Base-by-base conservation (phyloP, 2,329 filamentous ascomycete species). In the Helotiales sp. region DNA sequence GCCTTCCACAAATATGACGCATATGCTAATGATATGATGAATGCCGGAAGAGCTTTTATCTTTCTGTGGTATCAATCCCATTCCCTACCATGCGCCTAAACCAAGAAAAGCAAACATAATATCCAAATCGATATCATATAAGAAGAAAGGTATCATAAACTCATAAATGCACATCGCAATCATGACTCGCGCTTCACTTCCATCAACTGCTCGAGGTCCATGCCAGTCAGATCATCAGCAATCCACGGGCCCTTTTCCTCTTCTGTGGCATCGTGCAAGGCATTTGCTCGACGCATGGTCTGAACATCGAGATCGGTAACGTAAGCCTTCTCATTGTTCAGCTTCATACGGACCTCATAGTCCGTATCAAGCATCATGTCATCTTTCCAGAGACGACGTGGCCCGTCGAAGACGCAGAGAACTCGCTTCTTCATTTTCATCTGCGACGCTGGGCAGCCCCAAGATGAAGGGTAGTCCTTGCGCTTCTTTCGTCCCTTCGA, bases 351-450 rank as follows among this genome's bases (percentile, higher is more conserved):
- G 34, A 98, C 91, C 76, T 99, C 95, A 69, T 95, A 93, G 67
- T 96, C 92, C 15, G 90, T 92, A 66, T 93, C 91, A 50, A 99
- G 86, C 92, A 97, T 96, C 91, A 98, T 95, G 76, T 99, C 95
- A 71, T 99, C 95, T 79, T 98, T 98, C 83, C 90, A 95, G 50
- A 99, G 81, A 40, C 93, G 87, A 53, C 93, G 86, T 15, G 82
- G 82, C 0, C 95, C 95, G 70, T 98, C 92, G 69, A 96, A 99
- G 19, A 96, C 90, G 63, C 91, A 91, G 69, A 98, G 81, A 55
- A 97, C 91, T 27, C 95, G 90, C 84, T 97, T 97, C 85, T 96
- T 97, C 85, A 96, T 96, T 71, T 90, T 96, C 91, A 98, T 96
- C 78, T 95, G 92, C 69, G 91, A 89, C 69, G 90, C 87, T 62